Conservation (phyloP, 176 grass and related monocot genomes). For the Eragrostis nindensis region DNA sequence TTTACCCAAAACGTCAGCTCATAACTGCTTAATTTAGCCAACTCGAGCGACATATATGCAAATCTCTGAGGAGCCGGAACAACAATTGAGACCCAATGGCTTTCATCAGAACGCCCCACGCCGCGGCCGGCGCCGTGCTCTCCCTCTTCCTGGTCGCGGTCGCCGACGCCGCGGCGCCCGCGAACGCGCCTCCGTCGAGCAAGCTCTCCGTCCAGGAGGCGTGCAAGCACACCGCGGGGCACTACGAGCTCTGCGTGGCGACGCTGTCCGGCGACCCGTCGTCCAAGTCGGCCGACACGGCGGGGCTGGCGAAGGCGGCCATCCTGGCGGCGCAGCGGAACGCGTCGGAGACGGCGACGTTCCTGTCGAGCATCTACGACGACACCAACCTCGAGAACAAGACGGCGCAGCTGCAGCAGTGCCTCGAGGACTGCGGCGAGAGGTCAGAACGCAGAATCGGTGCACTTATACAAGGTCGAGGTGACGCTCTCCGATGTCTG, state of each 20-base stretch:
- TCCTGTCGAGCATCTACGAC: slow-evolving; percentile 45
- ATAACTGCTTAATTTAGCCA: slow-evolving; percentile 39
- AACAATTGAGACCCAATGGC: neutral
- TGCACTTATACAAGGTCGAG: no score
- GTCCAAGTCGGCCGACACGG: slow-evolving; percentile 34
- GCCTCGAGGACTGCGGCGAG: slow-evolving; percentile 58
- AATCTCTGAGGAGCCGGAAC: neutral
- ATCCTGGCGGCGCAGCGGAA: slow-evolving; percentile 53
- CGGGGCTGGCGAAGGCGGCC: slow-evolving; percentile 46
- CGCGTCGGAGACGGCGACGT: slow-evolving; percentile 52
- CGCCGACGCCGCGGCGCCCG: slow-evolving; percentile 15
- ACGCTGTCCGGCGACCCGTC: slow-evolving; percentile 50
- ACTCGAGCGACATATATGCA: slow-evolving; percentile 15
- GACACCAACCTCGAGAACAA: slow-evolving; percentile 48
- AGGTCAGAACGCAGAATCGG: no score
- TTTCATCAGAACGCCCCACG: slow-evolving; percentile 20
- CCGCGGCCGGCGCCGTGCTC: slow-evolving; percentile 38
- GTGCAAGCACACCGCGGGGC: slow-evolving; percentile 57
- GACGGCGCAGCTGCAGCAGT: slow-evolving; percentile 63
- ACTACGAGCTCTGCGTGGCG: slow-evolving; percentile 58
- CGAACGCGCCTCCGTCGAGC: slow-evolving; percentile 5
- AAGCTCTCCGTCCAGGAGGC: slow-evolving; percentile 43
- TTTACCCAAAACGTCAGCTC: slow-evolving; percentile 27
- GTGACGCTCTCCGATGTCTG: no score
- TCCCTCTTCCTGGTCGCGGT: slow-evolving; percentile 40